phyloP scores from a whole-genome alignment of 495 filamentous ascomycete species.

The Lophium mytilinum region DNA sequence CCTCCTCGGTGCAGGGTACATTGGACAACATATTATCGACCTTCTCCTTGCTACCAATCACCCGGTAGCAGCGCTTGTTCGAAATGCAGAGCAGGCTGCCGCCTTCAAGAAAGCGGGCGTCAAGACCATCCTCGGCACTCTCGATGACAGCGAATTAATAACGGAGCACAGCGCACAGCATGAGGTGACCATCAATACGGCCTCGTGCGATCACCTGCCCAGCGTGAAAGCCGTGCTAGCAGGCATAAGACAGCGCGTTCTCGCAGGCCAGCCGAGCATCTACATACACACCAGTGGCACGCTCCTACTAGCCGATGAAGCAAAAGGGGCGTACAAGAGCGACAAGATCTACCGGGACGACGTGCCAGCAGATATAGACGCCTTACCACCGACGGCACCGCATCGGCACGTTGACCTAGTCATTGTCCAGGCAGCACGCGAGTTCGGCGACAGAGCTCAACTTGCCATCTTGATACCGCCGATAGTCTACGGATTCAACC shows the following conservation, averaged over 20 bases:
- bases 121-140: constrained; percentile 1
- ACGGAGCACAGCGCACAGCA: background rate
- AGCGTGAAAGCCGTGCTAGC: constrained; percentile 32
- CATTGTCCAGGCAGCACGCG: constrained; percentile 30
- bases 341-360: constrained; percentile 35
- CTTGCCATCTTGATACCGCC: constrained; percentile 32
- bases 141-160: constrained; percentile 1
- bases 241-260: constrained; percentile 30
- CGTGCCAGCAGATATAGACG: constrained; percentile 26
- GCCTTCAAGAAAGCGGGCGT: background rate
- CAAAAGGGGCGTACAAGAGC: constrained; percentile 19
- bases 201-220: constrained; percentile 35
- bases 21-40: constrained; percentile 1
- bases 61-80: constrained; percentile 2
- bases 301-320: constrained; percentile 20
- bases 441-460: constrained; percentile 32
- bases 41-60: constrained; percentile 1
- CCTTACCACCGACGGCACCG: constrained; percentile 31
- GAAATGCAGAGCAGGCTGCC: background rate
- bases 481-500: background rate
- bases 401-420: constrained; percentile 38
- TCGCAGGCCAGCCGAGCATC: constrained; percentile 25
- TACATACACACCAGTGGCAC: constrained; percentile 41
- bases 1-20: background rate
- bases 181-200: constrained; percentile 29